phyloP scores from a whole-genome alignment of 805 yeast genomes.

The Monosporozyma aquatica region DNA sequence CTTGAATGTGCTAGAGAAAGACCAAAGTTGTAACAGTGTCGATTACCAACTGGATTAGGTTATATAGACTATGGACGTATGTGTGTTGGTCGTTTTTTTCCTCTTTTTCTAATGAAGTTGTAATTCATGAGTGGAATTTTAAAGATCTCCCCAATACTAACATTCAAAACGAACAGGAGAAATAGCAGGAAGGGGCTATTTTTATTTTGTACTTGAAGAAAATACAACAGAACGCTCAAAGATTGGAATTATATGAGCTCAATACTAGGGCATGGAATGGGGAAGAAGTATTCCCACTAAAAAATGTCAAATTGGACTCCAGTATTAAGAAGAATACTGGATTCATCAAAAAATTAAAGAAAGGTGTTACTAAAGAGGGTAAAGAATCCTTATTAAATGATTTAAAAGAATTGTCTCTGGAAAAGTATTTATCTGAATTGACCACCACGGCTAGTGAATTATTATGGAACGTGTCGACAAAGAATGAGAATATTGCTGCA shows the following conservation, averaged over 20 bases:
- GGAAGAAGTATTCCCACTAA: conserved; percentile 27
- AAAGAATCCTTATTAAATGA: conserved; percentile 46
- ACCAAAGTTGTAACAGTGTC: too few species aligned
- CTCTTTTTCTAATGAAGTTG: too few species aligned
- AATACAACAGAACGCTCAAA: conserved; percentile 10
- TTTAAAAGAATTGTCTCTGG: conserved; percentile 51
- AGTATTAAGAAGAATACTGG: conserved; percentile 77
- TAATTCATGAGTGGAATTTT: too few species aligned
- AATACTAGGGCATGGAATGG: conserved; percentile 51
- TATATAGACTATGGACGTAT: too few species aligned
- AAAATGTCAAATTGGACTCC: conserved; percentile 45
- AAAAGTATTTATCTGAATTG: conserved; percentile 67
- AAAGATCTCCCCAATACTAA: too few species aligned
- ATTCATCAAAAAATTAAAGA: conserved; percentile 60
- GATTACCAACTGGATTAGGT: too few species aligned
- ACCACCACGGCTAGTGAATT: conserved; percentile 56
- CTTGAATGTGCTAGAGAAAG: too few species aligned
- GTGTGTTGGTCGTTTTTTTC: too few species aligned
- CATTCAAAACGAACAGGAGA: too few species aligned
- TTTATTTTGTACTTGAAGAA: too few species aligned
- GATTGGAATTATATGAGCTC: conserved; percentile 28
- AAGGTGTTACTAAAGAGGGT: conserved; percentile 47
- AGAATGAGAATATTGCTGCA: conserved; percentile 50
- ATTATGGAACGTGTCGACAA: conserved; percentile 38
- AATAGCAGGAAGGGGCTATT: too few species aligned